These are phyloP conservation scores for Aspergillus ochraceus DNA, from an alignment of 2,329 filamentous ascomycete genomes.

Conservation along the genomic window DNA sequence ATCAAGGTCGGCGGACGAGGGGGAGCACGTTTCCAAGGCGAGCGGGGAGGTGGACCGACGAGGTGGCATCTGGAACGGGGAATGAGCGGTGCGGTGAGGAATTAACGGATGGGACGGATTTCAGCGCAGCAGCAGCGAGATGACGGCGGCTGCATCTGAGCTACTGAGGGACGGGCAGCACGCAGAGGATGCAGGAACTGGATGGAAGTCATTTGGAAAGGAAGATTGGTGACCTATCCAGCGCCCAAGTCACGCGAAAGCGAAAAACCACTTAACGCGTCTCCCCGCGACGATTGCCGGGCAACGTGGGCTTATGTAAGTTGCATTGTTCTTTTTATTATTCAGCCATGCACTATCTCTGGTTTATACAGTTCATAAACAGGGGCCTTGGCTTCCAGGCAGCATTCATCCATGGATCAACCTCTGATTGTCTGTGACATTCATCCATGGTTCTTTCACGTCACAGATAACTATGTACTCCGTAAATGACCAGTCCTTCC, in stretches of 20 bases:
- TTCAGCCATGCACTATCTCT: background rate
- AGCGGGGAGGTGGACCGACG: conserved; percentile 34
- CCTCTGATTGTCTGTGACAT: no score
- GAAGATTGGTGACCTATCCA: background rate
- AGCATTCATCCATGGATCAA: no score
- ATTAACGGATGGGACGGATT: conserved; percentile 10
- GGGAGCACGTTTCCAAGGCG: conserved; percentile 35
- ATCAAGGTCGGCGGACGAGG: conserved; percentile 26
- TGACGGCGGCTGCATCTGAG: conserved; percentile 25
- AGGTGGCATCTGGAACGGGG: conserved; percentile 31
- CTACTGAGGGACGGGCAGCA: conserved; percentile 7
- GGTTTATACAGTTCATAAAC: no score
- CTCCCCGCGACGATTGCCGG: conserved; percentile 11
- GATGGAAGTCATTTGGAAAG: conserved; percentile 4
- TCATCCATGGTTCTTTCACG: no score
- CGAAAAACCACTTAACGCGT: conserved; percentile 24
- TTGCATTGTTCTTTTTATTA: background rate
- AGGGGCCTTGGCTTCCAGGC: no score
- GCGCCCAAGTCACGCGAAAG: conserved; percentile 6
- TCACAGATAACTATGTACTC: no score
- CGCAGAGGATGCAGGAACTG: background rate
- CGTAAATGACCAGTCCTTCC: no score
- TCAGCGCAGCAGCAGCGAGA: conserved; percentile 19
- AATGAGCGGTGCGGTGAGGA: conserved; percentile 1
- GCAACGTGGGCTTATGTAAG: conserved; percentile 19